Conservation (phyloP, 2,329 filamentous ascomycete genomes). For the Colletotrichum graminicola region DNA sequence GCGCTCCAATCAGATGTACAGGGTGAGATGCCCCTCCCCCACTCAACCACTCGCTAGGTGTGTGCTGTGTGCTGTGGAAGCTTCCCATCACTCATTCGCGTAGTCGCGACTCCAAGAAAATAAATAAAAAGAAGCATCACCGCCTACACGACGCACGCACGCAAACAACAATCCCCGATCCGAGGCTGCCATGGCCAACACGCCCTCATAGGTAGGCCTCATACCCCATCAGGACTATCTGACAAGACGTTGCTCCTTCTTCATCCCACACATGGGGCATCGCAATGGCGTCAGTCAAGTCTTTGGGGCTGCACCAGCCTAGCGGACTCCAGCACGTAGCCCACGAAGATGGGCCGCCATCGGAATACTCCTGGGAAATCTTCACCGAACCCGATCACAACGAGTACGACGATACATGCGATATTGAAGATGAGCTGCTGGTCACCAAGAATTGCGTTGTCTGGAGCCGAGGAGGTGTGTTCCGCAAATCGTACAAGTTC, state of each 20-base stretch:
- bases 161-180: background rate
- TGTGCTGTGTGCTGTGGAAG: background rate
- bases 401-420: constrained; percentile 51
- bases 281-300: constrained; percentile 88
- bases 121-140: constrained; percentile 10
- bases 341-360: constrained; percentile 77
- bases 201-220: background rate
- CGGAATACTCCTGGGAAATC: constrained; percentile 83
- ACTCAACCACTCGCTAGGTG: background rate
- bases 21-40: constrained; percentile 38
- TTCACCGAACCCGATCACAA: constrained; percentile 52
- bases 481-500: constrained; percentile 89
- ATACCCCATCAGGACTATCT: background rate
- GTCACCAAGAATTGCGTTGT: constrained; percentile 81
- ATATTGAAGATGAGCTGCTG: constrained; percentile 82
- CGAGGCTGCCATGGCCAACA: constrained; percentile 30
- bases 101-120: constrained; percentile 31
- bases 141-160: background rate
- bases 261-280: constrained; percentile 32
- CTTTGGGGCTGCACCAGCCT: constrained; percentile 91
- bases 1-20: constrained; percentile 29
- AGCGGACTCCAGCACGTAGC: constrained; percentile 86
- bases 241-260: constrained; percentile 4
- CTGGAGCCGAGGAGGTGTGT: constrained; percentile 88
- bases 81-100: constrained; percentile 19